Evolutionary conservation across 345 rosid genomes (phyloP).

Genomic region (Euphorbia lathyris): DNA sequence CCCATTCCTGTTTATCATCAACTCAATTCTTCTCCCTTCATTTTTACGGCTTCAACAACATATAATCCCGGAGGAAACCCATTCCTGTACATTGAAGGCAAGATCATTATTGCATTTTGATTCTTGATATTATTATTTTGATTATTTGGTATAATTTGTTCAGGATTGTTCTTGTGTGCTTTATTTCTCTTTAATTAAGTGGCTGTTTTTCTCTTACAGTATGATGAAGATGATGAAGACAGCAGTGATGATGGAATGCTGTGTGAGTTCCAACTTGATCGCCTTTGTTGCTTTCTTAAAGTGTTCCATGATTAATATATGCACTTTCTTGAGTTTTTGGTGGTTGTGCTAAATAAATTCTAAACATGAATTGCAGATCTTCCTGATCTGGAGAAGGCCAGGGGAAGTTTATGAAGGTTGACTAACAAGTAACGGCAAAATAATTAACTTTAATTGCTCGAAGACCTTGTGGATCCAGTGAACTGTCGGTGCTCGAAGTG

Average conservation of each 20-base stretch:
- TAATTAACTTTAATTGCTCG: no score
- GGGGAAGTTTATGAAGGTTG: slow-evolving; percentile 36
- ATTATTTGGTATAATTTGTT: background rate
- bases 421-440: background rate
- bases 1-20: no score
- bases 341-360: background rate
- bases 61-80: no score
- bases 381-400: slow-evolving; percentile 94
- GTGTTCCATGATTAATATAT: background rate
- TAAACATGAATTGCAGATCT: slow-evolving; percentile 55
- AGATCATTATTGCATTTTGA: no score
- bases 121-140: slow-evolving; percentile 2
- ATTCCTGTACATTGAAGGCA: no score
- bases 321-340: background rate
- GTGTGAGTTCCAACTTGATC: slow-evolving; percentile 53
- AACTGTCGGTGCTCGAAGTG: no score
- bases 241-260: slow-evolving; percentile 93
- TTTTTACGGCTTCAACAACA: no score
- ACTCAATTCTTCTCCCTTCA: no score
- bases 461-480: no score
- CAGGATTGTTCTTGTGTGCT: background rate
- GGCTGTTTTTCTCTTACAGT: slow-evolving; percentile 38
- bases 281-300: background rate
- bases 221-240: slow-evolving; percentile 60
- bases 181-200: background rate